Percentiles rank a stretch among this genome's conserved stretches.
Conservation (phyloP, 2,329 filamentous ascomycete genomes). For the Verticillium longisporum region DNA sequence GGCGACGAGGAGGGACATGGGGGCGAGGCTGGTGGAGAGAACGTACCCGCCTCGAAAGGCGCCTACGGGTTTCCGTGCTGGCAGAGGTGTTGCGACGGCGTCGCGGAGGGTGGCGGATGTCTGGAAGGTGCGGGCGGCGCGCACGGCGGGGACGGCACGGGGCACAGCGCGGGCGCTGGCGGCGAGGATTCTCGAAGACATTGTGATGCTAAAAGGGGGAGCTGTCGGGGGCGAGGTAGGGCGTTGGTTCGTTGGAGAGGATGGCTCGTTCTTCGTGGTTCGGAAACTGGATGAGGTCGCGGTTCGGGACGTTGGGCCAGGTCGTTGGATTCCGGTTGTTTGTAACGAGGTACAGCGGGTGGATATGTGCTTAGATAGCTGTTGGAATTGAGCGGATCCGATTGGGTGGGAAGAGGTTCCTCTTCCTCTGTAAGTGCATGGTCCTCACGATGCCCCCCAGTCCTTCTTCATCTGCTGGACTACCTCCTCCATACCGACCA, state of each 20-base stretch:
- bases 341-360: background rate
- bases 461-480: background rate
- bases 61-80: slow-evolving; percentile 51
- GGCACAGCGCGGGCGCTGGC: slow-evolving; percentile 28
- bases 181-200: slow-evolving; percentile 40
- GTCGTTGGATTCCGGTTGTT: background rate
- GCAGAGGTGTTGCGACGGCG: slow-evolving; percentile 39
- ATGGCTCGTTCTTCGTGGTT: slow-evolving; percentile 1
- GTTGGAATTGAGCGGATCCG: background rate
- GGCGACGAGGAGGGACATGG: background rate
- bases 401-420: background rate
- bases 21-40: background rate
- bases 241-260: background rate
- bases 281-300: background rate
- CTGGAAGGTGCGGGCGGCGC: slow-evolving; percentile 37
- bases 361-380: background rate
- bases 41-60: slow-evolving; percentile 57
- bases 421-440: background rate
- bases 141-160: slow-evolving; percentile 18
- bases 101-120: slow-evolving; percentile 37
- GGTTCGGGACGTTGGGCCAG: background rate
- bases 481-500: background rate
- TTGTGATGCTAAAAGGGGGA: slow-evolving; percentile 19
- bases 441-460: background rate
- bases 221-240: slow-evolving; percentile 1